Percentiles rank a stretch among this genome's conserved stretches.
These are phyloP conservation scores for Phytophthora foliorum DNA, from an alignment of 352 stramenopile genomes.

Conservation along the genomic window DNA sequence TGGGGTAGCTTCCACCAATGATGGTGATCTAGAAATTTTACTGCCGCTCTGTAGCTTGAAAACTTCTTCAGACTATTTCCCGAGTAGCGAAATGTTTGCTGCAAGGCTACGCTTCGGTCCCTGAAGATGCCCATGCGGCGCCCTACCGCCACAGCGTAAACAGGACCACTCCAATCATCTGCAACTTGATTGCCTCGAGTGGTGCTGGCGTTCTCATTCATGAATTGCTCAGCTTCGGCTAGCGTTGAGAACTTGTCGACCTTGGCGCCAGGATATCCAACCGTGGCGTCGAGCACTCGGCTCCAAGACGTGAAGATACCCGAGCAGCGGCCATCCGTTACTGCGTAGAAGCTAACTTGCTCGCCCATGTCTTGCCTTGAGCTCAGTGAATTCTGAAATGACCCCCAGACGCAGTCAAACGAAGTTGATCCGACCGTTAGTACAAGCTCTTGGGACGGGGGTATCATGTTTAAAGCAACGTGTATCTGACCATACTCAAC, in stretches of 20 bases:
- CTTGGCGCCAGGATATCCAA: conserved; percentile 41
- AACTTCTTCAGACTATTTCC: conserved; percentile 66
- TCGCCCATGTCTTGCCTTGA: background rate
- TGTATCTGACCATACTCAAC: too few species aligned
- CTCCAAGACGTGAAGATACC: conserved; percentile 31
- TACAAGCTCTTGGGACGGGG: background rate
- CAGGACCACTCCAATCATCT: background rate
- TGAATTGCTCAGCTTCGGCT: conserved; percentile 49
- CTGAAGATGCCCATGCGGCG: conserved; percentile 59
- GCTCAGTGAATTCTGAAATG: conserved; percentile 3
- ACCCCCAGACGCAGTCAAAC: background rate
- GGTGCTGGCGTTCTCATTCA: conserved; percentile 14
- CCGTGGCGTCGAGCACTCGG: conserved; percentile 9
- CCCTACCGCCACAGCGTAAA: conserved; percentile 64
- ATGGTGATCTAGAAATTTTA: conserved; percentile 51
- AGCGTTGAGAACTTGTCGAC: conserved; percentile 64
- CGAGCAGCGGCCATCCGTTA: conserved; percentile 19
- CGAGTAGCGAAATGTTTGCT: conserved; percentile 49
- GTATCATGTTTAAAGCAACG: too few species aligned
- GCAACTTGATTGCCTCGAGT: background rate
- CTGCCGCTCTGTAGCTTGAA: conserved; percentile 43
- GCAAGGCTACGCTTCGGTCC: conserved; percentile 44
- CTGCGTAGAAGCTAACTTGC: conserved; percentile 23
- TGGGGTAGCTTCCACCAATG: conserved; percentile 14
- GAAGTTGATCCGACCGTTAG: background rate